A percentile compares a stretch with the other conserved stretches of the same genome.
Conservation (phyloP, 1,284 basidiomycete genomes). For the Prillingera fragicola region DNA sequence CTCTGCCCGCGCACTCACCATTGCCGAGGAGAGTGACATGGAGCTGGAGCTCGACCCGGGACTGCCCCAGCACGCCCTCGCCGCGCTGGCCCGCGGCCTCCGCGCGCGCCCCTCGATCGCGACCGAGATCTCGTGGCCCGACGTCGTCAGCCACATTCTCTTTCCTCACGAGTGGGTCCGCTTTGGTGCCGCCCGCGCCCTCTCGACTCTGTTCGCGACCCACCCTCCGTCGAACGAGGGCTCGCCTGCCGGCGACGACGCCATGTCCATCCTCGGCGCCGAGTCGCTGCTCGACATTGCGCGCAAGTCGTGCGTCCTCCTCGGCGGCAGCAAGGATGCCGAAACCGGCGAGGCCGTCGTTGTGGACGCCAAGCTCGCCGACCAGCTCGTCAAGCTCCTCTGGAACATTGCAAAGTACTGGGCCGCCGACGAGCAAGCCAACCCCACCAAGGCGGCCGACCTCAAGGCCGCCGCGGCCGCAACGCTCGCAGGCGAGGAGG, state of each 20-base stretch:
- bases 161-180: slow-evolving; percentile 96
- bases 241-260: slow-evolving; percentile 8
- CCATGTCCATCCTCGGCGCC: slow-evolving; percentile 6
- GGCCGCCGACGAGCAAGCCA: slow-evolving; percentile 42
- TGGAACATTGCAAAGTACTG: slow-evolving; percentile 87
- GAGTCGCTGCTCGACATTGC: slow-evolving; percentile 64
- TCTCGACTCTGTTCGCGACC: slow-evolving; percentile 65
- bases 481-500: slow-evolving; percentile 43
- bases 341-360: slow-evolving; percentile 34
- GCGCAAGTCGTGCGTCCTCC: slow-evolving; percentile 71
- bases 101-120: slow-evolving; percentile 56
- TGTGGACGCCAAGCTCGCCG: slow-evolving; percentile 66
- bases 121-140: slow-evolving; percentile 57
- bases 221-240: slow-evolving; percentile 38
- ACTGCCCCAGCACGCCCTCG: slow-evolving; percentile 73
- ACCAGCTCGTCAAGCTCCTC: slow-evolving; percentile 90
- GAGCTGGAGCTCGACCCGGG: slow-evolving; percentile 64
- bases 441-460: slow-evolving; percentile 6
- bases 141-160: slow-evolving; percentile 63
- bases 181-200: slow-evolving; percentile 67
- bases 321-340: slow-evolving; percentile 57
- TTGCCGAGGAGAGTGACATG: slow-evolving; percentile 47
- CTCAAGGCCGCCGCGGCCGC: slow-evolving; percentile 33
- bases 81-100: slow-evolving; percentile 61
- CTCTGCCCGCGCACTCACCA: slow-evolving; percentile 50